Percentiles rank a stretch among this genome's conserved stretches.
Evolutionary conservation across 768 basidiomycete genomes (phyloP).

Genomic region (Calocera viscosa): DNA sequence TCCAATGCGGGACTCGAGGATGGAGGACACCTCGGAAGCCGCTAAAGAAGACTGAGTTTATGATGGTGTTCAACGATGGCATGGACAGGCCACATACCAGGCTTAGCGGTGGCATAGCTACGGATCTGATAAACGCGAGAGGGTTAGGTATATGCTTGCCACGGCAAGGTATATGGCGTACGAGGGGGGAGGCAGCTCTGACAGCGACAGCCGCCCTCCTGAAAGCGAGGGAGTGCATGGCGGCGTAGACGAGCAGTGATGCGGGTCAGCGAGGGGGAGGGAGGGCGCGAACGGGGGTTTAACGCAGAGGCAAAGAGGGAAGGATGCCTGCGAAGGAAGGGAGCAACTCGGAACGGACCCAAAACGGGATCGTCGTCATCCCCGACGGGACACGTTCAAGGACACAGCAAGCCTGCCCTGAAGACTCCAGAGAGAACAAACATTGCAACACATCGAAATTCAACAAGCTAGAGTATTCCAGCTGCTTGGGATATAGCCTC

Average conservation of each 20-base stretch:
- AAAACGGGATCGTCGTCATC: slow-evolving; percentile 5
- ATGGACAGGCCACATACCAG: slow-evolving; percentile 53
- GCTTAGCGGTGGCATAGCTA: slow-evolving; percentile 95
- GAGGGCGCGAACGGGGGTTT: slow-evolving; percentile 14
- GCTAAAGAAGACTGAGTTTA: slow-evolving; percentile 36
- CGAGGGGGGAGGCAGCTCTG: background rate
- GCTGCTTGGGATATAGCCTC: too few relatives aligned
- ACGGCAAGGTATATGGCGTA: background rate
- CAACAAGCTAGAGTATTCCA: too few relatives aligned
- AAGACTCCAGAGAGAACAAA: background rate
- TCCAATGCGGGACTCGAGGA: slow-evolving; percentile 96
- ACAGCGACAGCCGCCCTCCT: slow-evolving; percentile 7
- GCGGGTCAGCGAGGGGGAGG: slow-evolving; percentile 12
- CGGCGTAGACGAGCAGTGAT: slow-evolving; percentile 7
- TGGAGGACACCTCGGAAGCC: slow-evolving; percentile 97
- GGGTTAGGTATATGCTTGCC: background rate
- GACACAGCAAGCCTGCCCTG: background rate
- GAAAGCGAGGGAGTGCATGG: slow-evolving; percentile 3
- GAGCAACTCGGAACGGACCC: slow-evolving; percentile 11
- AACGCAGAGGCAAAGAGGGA: slow-evolving; percentile 17
- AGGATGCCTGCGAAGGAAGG: slow-evolving; percentile 10
- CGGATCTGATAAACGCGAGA: slow-evolving; percentile 30
- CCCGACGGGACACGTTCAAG: background rate
- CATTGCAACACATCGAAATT: too few relatives aligned
- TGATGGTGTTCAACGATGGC: slow-evolving; percentile 14